phyloP scores from a whole-genome alignment of 2,329 filamentous ascomycete genomes.

The Aspergillus sp. region DNA sequence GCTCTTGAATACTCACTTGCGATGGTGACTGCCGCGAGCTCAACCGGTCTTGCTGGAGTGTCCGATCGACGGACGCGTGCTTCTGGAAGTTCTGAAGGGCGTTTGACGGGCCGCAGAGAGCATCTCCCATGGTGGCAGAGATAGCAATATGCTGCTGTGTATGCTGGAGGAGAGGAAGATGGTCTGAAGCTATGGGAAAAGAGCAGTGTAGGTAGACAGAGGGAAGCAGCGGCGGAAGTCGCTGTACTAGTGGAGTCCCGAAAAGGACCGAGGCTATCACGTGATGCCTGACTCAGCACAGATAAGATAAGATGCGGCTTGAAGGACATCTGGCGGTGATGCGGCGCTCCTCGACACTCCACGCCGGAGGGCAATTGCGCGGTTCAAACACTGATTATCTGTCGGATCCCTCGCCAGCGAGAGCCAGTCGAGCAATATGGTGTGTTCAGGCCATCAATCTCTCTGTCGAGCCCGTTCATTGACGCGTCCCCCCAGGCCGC shows the following conservation, averaged over 20 bases:
- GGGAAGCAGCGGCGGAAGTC: no score
- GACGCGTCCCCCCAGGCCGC: conserved; percentile 40
- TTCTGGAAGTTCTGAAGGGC: conserved; percentile 64
- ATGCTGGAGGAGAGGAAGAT: no score
- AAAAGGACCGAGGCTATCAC: background rate
- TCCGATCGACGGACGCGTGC: conserved; percentile 58
- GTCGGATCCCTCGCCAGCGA: no score
- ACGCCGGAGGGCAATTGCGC: no score
- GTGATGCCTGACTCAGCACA: conserved; percentile 7
- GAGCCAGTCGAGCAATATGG: background rate
- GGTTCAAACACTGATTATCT: no score
- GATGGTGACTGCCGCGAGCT: conserved; percentile 44
- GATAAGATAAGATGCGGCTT: conserved; percentile 28
- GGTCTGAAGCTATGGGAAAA: no score
- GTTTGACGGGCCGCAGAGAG: conserved; percentile 66
- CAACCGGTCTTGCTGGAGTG: conserved; percentile 63
- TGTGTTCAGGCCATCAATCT: background rate
- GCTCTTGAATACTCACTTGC: conserved; percentile 38
- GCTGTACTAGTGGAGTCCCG: no score
- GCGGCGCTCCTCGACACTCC: conserved; percentile 10
- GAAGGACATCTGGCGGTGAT: conserved; percentile 19
- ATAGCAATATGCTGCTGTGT: no score
- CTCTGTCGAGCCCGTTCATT: conserved; percentile 6
- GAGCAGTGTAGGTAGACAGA: no score
- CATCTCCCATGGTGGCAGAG: conserved; percentile 49